phyloP scores from a whole-genome alignment of 1,139 yeast species.

The Geotrichum siamense region DNA sequence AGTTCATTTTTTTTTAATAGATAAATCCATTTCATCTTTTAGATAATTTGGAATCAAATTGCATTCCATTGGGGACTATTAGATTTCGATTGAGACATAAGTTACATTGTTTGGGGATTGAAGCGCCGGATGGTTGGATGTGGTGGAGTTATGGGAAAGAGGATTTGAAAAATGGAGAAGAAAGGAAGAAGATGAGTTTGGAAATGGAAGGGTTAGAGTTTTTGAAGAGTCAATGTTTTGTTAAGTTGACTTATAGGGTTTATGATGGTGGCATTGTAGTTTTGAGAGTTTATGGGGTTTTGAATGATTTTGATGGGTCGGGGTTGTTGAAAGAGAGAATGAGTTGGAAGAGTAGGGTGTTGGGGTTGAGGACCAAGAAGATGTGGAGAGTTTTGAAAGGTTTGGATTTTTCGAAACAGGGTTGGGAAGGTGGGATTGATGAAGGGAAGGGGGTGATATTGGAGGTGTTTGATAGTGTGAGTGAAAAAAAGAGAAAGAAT shows the following conservation, averaged over 20 bases:
- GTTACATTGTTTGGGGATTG: conserved; percentile 28
- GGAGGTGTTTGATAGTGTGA: background rate
- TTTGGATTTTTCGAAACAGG: conserved; percentile 38
- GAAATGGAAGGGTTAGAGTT: conserved; percentile 35
- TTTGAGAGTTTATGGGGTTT: conserved; percentile 45
- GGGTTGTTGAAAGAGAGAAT: conserved; percentile 27
- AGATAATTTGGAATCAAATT: conserved; percentile 10
- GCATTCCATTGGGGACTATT: conserved; percentile 45
- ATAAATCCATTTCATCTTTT: conserved; percentile 1
- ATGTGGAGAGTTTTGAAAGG: conserved; percentile 36
- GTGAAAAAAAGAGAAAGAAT: background rate
- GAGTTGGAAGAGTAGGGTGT: conserved; percentile 40
- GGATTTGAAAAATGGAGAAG: conserved; percentile 12
- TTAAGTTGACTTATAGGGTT: conserved; percentile 43
- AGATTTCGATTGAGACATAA: conserved; percentile 40
- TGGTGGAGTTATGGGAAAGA: conserved; percentile 41
- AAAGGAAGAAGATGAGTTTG: conserved; percentile 24
- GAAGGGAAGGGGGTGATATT: conserved; percentile 4
- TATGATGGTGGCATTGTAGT: conserved; percentile 16
- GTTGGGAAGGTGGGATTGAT: conserved; percentile 26
- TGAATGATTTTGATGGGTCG: conserved; percentile 41
- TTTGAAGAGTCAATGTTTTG: conserved; percentile 37
- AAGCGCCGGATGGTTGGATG: conserved; percentile 44
- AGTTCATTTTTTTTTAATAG: background rate
- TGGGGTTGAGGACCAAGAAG: conserved; percentile 7